phyloP scores from a whole-genome alignment of 352 stramenopile species.

The Phytophthora rubi region DNA sequence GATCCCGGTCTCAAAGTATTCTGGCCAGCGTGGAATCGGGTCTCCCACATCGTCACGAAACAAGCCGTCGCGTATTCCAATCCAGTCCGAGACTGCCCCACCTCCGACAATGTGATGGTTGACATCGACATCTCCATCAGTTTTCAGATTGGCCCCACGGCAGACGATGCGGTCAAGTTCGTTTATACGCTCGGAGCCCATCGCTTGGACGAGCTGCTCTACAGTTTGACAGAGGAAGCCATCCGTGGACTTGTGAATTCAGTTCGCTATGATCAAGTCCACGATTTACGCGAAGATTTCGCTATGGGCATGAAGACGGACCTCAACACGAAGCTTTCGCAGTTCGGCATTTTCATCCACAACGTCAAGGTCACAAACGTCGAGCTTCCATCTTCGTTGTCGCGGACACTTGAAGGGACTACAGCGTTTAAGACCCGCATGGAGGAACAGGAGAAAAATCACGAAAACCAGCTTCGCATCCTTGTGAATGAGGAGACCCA shows the following conservation, averaged over 20 bases:
- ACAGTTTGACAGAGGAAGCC: slow-evolving; percentile 66
- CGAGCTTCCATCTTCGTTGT: slow-evolving; percentile 61
- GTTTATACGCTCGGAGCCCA: slow-evolving; percentile 77
- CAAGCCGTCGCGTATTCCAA: slow-evolving; percentile 78
- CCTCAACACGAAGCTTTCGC: slow-evolving; percentile 63
- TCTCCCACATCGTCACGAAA: slow-evolving; percentile 85
- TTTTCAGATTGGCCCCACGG: slow-evolving; percentile 76
- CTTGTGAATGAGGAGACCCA: slow-evolving; percentile 81
- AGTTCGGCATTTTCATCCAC: slow-evolving; percentile 78
- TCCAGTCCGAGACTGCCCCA: slow-evolving; percentile 65
- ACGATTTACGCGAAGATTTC: slow-evolving; percentile 79
- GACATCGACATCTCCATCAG: slow-evolving; percentile 84
- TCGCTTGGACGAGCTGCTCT: slow-evolving; percentile 74
- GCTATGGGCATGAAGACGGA: slow-evolving; percentile 78
- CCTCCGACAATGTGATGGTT: slow-evolving; percentile 83
- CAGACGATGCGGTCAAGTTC: slow-evolving; percentile 74
- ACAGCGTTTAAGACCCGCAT: slow-evolving; percentile 85
- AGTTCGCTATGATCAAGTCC: slow-evolving; percentile 74
- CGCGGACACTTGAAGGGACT: slow-evolving; percentile 69
- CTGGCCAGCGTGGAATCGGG: slow-evolving; percentile 71
- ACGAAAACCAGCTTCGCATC: slow-evolving; percentile 80
- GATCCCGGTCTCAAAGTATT: slow-evolving; percentile 71
- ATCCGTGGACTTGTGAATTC: slow-evolving; percentile 77
- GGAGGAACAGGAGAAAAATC: slow-evolving; percentile 86
- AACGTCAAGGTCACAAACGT: slow-evolving; percentile 88